These are phyloP conservation scores for Boletus insuetus DNA, from an alignment of 768 basidiomycete genomes.

Conservation along the genomic window DNA sequence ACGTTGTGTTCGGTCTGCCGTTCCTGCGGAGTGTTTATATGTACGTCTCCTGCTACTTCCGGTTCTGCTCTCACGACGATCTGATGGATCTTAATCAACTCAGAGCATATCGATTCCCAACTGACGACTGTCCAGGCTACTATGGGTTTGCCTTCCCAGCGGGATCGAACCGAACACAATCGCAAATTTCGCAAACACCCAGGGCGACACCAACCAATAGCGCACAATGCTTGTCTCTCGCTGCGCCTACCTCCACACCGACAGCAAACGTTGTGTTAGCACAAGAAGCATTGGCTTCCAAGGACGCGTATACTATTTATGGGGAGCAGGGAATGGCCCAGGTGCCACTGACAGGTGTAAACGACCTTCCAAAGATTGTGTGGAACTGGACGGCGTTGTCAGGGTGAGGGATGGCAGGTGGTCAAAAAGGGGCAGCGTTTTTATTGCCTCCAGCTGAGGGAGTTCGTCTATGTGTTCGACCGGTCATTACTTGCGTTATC, in stretches of 20 bases:
- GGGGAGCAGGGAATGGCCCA: constrained; percentile 1
- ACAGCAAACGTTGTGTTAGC: constrained; percentile 13
- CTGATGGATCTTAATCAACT: background rate
- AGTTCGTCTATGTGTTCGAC: background rate
- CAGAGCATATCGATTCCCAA: constrained; percentile 34
- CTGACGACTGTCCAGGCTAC: constrained; percentile 27
- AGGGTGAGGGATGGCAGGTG: background rate
- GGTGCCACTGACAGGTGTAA: constrained; percentile 10
- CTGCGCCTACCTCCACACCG: constrained; percentile 29
- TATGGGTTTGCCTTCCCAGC: constrained; percentile 33
- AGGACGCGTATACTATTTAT: constrained; percentile 15
- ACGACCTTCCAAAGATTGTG: constrained; percentile 14
- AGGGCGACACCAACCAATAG: constrained; percentile 26
- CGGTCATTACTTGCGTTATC: too few relatives aligned
- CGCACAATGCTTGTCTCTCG: constrained; percentile 25
- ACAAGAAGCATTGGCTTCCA: constrained; percentile 3
- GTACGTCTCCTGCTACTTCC: constrained; percentile 10
- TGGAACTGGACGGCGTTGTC: constrained; percentile 22
- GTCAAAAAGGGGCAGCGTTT: too few relatives aligned
- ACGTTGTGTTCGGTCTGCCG: constrained; percentile 22
- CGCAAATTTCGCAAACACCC: constrained; percentile 30
- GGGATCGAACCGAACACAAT: constrained; percentile 25
- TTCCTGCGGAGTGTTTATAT: constrained; percentile 33
- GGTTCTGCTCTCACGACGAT: background rate
- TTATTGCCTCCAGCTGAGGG: background rate